A percentile compares a stretch with the other conserved stretches of the same genome.
These are phyloP conservation scores for Gossypium sturtianum DNA, from an alignment of 345 rosid species.

Conservation along the genomic window DNA sequence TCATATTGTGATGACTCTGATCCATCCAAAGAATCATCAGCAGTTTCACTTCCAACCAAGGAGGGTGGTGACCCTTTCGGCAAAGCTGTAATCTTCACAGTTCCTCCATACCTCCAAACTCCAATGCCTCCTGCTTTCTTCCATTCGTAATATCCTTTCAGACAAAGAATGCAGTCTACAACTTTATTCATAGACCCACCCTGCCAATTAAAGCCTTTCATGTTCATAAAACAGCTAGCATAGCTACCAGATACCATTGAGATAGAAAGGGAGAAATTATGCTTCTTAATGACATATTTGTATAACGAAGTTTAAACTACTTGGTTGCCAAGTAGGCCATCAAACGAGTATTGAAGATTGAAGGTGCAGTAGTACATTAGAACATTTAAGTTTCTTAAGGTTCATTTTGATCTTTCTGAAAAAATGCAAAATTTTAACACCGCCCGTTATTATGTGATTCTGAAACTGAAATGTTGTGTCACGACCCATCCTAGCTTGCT, in stretches of 20 bases:
- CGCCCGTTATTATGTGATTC: not conserved
- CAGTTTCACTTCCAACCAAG: constrained; percentile 64
- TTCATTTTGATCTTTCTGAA: not conserved
- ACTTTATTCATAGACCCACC: constrained; percentile 95
- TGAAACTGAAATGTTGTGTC: too few relatives aligned
- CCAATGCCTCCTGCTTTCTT: constrained; percentile 90
- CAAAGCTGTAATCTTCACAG: constrained; percentile 76
- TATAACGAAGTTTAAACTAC: not conserved
- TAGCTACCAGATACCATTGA: not conserved
- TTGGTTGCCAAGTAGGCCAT: not conserved
- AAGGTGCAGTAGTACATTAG: not conserved
- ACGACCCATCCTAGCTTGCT: too few relatives aligned
- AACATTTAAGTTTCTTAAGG: not conserved
- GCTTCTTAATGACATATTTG: not conserved
- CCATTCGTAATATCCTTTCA: constrained; percentile 95
- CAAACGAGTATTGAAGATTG: not conserved
- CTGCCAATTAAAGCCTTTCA: constrained; percentile 28
- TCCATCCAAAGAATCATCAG: constrained; percentile 78
- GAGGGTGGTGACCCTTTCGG: constrained; percentile 64
- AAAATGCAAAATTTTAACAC: not conserved
- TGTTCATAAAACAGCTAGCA: not conserved
- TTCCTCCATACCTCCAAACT: constrained; percentile 97
- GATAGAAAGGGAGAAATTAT: not conserved
- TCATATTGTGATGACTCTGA: constrained; percentile 90
- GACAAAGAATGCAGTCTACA: constrained; percentile 91